phyloP scores from a whole-genome alignment of 164 flowering plant species.

The Aristolochia contorta region DNA sequence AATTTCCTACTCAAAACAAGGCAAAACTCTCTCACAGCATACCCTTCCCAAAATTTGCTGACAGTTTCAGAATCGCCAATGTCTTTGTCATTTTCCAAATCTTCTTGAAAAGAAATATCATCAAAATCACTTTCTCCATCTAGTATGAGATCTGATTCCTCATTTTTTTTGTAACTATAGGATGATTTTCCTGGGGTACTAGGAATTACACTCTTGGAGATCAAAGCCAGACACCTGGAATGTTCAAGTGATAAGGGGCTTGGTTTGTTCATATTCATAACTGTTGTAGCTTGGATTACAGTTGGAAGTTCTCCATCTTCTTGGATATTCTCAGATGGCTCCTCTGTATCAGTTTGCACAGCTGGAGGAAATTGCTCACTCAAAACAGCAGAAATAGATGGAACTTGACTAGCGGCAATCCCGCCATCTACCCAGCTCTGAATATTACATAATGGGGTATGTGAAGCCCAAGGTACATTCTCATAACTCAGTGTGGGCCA shows the following conservation, averaged over 20 bases:
- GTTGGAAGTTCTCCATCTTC: slow-evolving; percentile 98
- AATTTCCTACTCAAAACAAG: slow-evolving; percentile 41
- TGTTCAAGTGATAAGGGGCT: slow-evolving; percentile 30
- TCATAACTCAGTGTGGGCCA: slow-evolving; percentile 63
- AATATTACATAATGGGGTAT: slow-evolving; percentile 49
- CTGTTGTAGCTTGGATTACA: slow-evolving; percentile 26
- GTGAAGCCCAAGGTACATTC: slow-evolving; percentile 78
- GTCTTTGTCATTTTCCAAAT: slow-evolving; percentile 24
- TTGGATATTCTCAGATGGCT: slow-evolving; percentile 37
- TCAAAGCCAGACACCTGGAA: slow-evolving; percentile 45
- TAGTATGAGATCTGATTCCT: slow-evolving; percentile 53
- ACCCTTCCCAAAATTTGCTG: slow-evolving; percentile 47
- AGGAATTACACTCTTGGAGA: slow-evolving; percentile 50
- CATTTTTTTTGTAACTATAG: slow-evolving; percentile 53
- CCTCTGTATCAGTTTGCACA: slow-evolving; percentile 30
- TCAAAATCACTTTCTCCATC: slow-evolving; percentile 70
- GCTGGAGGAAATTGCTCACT: slow-evolving; percentile 32
- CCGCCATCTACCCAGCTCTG: slow-evolving; percentile 44
- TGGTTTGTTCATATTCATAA: slow-evolving; percentile 19
- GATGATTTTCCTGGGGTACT: slow-evolving; percentile 32
- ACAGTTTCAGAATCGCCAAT: slow-evolving; percentile 11
- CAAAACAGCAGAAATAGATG: slow-evolving; percentile 30
- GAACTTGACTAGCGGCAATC: slow-evolving; percentile 17
- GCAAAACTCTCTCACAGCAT: slow-evolving; percentile 49
- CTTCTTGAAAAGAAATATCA: slow-evolving; percentile 34